phyloP scores from a whole-genome alignment of 2,329 filamentous ascomycete species.

The Cyphellophora attinorum region DNA sequence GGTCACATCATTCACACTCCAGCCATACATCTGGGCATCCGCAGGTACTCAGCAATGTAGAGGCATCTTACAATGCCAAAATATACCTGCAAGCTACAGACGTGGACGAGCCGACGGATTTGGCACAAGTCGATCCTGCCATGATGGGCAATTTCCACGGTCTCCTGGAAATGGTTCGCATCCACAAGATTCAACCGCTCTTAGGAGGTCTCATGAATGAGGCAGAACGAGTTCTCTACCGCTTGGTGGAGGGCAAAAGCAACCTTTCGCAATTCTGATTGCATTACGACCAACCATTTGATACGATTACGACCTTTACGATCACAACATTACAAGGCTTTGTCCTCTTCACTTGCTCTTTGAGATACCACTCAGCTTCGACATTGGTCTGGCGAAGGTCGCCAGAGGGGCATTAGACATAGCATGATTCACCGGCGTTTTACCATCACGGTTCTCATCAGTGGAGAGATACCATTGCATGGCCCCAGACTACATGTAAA shows the following conservation, averaged over 20 bases:
- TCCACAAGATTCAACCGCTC: slow-evolving; percentile 17
- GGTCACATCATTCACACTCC: slow-evolving; percentile 9
- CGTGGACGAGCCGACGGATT: slow-evolving; percentile 9
- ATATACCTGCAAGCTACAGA: slow-evolving; percentile 12
- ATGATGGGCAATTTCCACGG: slow-evolving; percentile 19
- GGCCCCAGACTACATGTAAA: too few relatives aligned
- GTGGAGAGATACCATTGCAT: too few relatives aligned
- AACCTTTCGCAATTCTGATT: slow-evolving; percentile 21
- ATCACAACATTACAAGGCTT: neutral
- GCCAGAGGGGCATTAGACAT: too few relatives aligned
- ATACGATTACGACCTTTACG: neutral
- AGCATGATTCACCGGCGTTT: too few relatives aligned
- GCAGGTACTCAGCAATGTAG: slow-evolving; percentile 9
- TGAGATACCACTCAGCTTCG: too few relatives aligned
- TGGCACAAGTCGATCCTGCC: slow-evolving; percentile 10
- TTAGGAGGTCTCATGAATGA: slow-evolving; percentile 27
- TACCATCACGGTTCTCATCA: too few relatives aligned
- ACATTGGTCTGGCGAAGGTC: too few relatives aligned
- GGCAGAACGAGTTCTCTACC: slow-evolving; percentile 23
- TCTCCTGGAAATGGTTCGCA: slow-evolving; percentile 23
- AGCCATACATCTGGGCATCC: slow-evolving; percentile 10
- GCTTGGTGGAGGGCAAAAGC: slow-evolving; percentile 21
- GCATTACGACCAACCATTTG: too few relatives aligned
- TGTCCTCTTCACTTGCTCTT: too few relatives aligned
- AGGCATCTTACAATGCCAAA: slow-evolving; percentile 11